Evolutionary conservation across 2,329 filamentous ascomycete genomes (phyloP), one percentile per base, ranked within the genome.

Genomic region (Reticulascus tulasneorum): DNA sequence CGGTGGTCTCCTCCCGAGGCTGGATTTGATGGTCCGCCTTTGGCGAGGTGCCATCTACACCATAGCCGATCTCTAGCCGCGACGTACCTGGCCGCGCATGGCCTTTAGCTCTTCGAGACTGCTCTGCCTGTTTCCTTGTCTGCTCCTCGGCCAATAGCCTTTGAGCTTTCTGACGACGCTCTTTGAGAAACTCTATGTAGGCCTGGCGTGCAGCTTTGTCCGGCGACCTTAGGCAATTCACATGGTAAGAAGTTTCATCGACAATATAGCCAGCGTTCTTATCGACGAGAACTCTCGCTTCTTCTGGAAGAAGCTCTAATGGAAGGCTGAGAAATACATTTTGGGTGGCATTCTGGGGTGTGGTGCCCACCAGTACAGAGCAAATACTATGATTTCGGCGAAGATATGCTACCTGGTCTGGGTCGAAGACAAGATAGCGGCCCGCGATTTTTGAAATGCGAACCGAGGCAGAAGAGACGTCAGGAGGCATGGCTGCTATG

Each of bases 251-350:
- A 34, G 72, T 70, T 62, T 94, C 90, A 58, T 96, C 87, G 50
- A 91, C 80, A 48, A 95, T 73, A 60, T 84, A 87, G 26, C 81
- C 91, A 49, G 80, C 77, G 40, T 77, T 79, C 49, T 82, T 83
- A 48, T 88, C 82, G 40, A 94, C 80, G 19, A 98, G 73, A 35
- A 93, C 65, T 46, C 81, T 76, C 5, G 84, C 90, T 67, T 98
- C 93, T 64, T 97, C 93, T 2, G 87, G 83, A 68, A 93, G 86
- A 28, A 98, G 71, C 67, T 96, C 85, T 18, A 97, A 66, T 4
- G 93, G 93, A 32, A 97, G 66, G 29, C 90, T 87, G 40, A 91
- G 76, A 57, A 97, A 97, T 39, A 95, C 77, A 64, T 95, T 97
- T 63, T 98, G 93, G 50, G 94, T 91, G 6, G 90, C 89, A 38